Evolutionary conservation across 2,329 filamentous ascomycete genomes (phyloP), one percentile per base, ranked within the genome.

Genomic region (Fusarium tjaetaba): DNA sequence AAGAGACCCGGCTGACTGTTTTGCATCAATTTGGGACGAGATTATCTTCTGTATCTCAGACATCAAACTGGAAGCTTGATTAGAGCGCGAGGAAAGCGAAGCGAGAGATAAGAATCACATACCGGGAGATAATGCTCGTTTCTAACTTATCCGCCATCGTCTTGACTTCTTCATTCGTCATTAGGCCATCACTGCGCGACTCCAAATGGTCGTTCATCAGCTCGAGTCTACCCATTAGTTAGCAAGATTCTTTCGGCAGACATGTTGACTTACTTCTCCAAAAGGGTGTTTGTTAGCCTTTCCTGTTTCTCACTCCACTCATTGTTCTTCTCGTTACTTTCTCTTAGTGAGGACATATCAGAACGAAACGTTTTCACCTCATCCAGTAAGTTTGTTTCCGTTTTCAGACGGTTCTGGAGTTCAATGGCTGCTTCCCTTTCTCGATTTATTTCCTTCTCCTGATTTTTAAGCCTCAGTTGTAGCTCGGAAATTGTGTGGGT

Each of bases 401-500:
- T 42, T 32, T 76, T 61, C 11, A 76, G 41, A 20, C 69, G 73
- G 10, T 38, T 49, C 18, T 56, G 63, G 9, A 80, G 36, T 18
- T 69, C 45, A 36, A 14, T 11, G 22, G 39, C 26, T 22, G 63
- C 36, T 57, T 70, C 10, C 57, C 56, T 45, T 49, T 71, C 61
- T 39, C 28, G 51, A 38, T 26, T 7, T 49, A 76, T 69, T 10
- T 75, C 65, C 16, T 48, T 61, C 36, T 79, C 67, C 41, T 79
- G 75, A 32, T 71, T 61, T 22, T 73, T 38, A 20, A 78, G 22
- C 28, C 69, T 76, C 16, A 48, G 56, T 42, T 75, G 42, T 11
- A 82, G 67, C 11, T 77, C 53, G 7, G 59, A 70, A n/a, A 81
- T 78, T 13, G 51, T 64, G 36, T 70, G 39, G 20, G 78, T 73